A percentile compares a stretch with the other conserved stretches of the same genome.
These are phyloP conservation scores for Bruguiera sexangula DNA, from an alignment of 345 rosid genomes.

Conservation along the genomic window DNA sequence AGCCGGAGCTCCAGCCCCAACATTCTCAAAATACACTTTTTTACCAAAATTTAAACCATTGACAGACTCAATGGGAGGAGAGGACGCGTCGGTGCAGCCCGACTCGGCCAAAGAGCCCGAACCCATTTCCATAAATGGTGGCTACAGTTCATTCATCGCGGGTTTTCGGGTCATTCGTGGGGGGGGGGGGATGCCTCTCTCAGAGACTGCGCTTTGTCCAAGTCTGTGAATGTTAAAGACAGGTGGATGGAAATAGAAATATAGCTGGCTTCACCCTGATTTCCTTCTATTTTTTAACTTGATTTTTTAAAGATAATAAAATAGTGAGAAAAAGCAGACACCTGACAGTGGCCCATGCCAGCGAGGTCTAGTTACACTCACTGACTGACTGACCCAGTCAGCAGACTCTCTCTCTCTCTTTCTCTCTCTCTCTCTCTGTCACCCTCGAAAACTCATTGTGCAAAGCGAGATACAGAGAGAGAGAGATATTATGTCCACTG, in stretches of 20 bases:
- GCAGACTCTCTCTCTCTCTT: not conserved
- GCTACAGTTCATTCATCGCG: constrained; percentile 13
- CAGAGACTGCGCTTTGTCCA: not conserved
- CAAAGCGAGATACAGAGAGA: not conserved
- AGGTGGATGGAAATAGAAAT: not conserved
- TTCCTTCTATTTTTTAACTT: too few species aligned
- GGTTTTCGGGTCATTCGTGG: constrained; percentile 8
- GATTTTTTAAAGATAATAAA: too few species aligned
- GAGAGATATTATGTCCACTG: not conserved
- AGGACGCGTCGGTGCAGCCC: constrained; percentile 28
- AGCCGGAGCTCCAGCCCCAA: constrained; percentile 21
- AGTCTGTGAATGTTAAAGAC: not conserved
- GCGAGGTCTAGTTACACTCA: not conserved
- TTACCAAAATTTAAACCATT: constrained; percentile 69
- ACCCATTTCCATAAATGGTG: constrained; percentile 54
- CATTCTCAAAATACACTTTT: constrained; percentile 78
- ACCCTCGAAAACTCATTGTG: not conserved
- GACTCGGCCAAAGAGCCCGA: constrained; percentile 53
- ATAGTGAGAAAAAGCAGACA: constrained; percentile 17
- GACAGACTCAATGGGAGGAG: constrained; percentile 46
- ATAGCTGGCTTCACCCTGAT: not conserved
- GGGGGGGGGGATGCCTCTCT: too few species aligned
- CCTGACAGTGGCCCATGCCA: constrained; percentile 25
- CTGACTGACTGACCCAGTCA: constrained; percentile 10
- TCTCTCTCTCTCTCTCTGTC: not conserved